Evolutionary conservation across 2,329 filamentous ascomycete genomes (phyloP).

Genomic region (Colletotrichum echinochloae): DNA sequence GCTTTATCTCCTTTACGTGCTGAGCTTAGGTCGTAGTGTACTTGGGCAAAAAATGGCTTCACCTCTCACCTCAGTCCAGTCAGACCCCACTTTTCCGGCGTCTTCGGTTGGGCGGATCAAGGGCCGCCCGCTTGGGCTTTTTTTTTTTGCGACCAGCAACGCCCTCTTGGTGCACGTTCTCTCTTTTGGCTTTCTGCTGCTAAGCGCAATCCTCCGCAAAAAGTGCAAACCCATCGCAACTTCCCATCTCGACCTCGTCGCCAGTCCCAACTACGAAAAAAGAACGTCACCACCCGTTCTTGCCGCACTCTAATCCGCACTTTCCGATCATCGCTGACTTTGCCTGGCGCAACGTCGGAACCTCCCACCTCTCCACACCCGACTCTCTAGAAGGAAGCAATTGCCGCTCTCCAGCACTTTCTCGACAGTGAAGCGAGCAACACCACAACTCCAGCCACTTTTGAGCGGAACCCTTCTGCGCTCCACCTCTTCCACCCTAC

Average conservation of each 20-base stretch:
- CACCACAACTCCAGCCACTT: constrained; percentile 16
- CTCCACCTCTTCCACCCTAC: constrained; percentile 29
- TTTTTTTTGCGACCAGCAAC: constrained; percentile 43
- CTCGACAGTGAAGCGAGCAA: constrained; percentile 39
- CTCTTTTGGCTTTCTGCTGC: constrained; percentile 4
- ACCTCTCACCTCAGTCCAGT: constrained; percentile 7
- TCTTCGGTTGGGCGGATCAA: constrained; percentile 25
- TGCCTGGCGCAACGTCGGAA: constrained; percentile 56
- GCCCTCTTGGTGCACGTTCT: constrained; percentile 10
- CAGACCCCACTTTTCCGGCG: constrained; percentile 18
- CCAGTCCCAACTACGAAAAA: background rate
- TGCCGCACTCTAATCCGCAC: constrained; percentile 18
- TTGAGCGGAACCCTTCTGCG: constrained; percentile 40
- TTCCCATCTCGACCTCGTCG: constrained; percentile 25
- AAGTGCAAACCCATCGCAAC: constrained; percentile 39
- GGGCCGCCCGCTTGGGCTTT: constrained; percentile 41
- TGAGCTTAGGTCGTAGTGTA: constrained; percentile 15
- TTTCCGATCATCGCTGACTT: constrained; percentile 43
- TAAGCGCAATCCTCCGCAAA: constrained; percentile 36
- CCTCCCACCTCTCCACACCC: constrained; percentile 29
- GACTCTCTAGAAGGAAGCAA: constrained; percentile 45
- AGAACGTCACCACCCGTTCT: constrained; percentile 31
- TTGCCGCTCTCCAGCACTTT: constrained; percentile 45
- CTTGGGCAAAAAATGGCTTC: constrained; percentile 17
- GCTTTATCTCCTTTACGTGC: constrained; percentile 16